Base-by-base conservation (phyloP, 768 basidiomycete species). In the Agaricus sinodeliciosus region DNA sequence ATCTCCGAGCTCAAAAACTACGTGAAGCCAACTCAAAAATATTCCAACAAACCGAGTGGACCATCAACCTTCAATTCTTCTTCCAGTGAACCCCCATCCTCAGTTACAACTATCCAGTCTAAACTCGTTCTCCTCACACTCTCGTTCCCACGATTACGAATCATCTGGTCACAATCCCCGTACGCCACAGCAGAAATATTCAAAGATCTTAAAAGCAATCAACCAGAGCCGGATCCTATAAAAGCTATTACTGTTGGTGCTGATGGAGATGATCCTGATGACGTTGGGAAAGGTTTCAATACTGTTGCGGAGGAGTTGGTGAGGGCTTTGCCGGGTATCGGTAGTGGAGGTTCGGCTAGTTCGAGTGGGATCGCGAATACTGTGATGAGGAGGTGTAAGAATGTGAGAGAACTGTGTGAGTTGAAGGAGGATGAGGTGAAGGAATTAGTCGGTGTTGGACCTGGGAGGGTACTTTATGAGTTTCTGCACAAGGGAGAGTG, bases 131-230 rank as follows among this genome's bases (percentile, higher is more conserved):
- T 98, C 13, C 80, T 99, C 5, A 85, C 87, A 0, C 79, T 98
- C 25, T 76, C 88, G 6, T 98, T 98, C 65, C 96, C 94, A 0
- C 85, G 90, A 12, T 72, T 99, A 2, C 84, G 92, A 41, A 89
- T 97, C 62, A 90, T 99, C 64, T 98, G 96, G 96, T 94, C 94
- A 0, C 94, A 94, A 1, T 97, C 94, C 0, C 91, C 96, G 0
- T 90, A 93, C 62, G 87, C 89, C 16, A 94, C 92, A 0, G 79
- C 91, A 0, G 87, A 93, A 54, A 93, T 98, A 51, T 94, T 98
- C 74, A 81, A 80, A 43, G 96, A 97, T 62, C 82, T 99, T 31
- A 99, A 99, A 62, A 56, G 69, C 28, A 84, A 86, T 59, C 79
- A 80, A 43, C 69, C 80, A 0, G 92, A 99, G 64, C 96, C 96